Percentiles rank a stretch among this genome's conserved stretches.
Evolutionary conservation across 306 rosid species (phyloP).

Genomic region (Corylus heterophylla): DNA sequence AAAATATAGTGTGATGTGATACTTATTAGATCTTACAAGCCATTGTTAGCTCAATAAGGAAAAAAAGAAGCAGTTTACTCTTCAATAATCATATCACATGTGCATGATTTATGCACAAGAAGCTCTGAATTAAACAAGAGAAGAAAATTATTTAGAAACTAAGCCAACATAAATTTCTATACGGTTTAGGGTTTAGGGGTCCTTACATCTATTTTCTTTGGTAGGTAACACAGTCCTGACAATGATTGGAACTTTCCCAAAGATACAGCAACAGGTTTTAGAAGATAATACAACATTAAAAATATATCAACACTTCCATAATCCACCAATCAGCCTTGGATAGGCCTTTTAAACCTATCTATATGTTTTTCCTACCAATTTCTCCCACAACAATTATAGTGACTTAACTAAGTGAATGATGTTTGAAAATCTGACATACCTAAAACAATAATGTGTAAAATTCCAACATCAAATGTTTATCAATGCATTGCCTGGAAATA

Average conservation of each 20-base stretch:
- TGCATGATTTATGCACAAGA: neutral
- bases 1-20: neutral
- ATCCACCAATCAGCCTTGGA: neutral
- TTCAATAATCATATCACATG: neutral
- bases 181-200: neutral
- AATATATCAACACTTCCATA: neutral
- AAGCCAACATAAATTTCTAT: neutral
- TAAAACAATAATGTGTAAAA: neutral
- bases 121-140: neutral
- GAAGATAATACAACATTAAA: neutral
- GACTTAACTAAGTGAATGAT: neutral
- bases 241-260: neutral
- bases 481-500: neutral
- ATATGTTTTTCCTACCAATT: neutral
- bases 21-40: neutral
- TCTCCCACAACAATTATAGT: neutral
- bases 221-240: neutral
- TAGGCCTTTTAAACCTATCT: neutral
- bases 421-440: neutral
- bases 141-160: neutral
- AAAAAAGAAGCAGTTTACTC: neutral
- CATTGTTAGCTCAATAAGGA: neutral
- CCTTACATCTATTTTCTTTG: neutral
- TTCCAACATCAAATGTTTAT: neutral
- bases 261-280: slow-evolving; percentile 1